Evolutionary conservation across 306 rosid species (phyloP), one percentile per base, ranked within the genome.

Genomic region (Sicyos edulis): DNA sequence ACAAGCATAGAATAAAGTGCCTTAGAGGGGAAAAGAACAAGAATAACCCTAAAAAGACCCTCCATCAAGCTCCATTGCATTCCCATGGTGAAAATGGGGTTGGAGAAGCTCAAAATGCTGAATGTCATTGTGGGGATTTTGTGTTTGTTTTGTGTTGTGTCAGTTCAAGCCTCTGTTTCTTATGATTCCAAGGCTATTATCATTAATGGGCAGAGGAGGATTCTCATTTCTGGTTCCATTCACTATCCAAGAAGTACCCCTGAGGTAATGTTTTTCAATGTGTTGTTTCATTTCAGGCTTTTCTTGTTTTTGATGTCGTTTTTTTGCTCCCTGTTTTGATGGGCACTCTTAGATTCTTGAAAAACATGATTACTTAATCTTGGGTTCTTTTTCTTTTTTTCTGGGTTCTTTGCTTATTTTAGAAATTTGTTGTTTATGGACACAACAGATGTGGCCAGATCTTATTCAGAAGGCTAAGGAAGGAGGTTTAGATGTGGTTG

Each of bases 191-290:
- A 76, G 63, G 95, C 99, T 74, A 88, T 93, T 75, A 75, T 80
- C 84, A 86, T 93, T 61, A 93, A 91, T 86, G 99, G 99, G 73
- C 92, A 86, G 75, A 87, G 97, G 76, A 88, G 82, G 74, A 91
- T 93, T 70, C 89, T 93, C 8, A 84, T 93, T 70, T 93, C 99
- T 82, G 99, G 99, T 57, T 93, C 99, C 81, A 88, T 93, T 83
- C 99, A 93, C 83, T 93, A 93, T 74, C 97, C 99, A 52, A 93
- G 99, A 86, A 93, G 99, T 76, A 78, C 97, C 49, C 92, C 99
- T 63, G 87, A 93, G 99, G 99, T 93, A 86, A 26, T 72, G 65
- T 58, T 77, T 54, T 26, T 62, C 15, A 84, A 89, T 83, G 90
- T 86, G 81, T 6, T 40, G 8, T 61, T 80, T 83, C 77, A 58